Conservation (phyloP, 2,329 filamentous ascomycete genomes). For the Arthrobotrys sinensis region DNA sequence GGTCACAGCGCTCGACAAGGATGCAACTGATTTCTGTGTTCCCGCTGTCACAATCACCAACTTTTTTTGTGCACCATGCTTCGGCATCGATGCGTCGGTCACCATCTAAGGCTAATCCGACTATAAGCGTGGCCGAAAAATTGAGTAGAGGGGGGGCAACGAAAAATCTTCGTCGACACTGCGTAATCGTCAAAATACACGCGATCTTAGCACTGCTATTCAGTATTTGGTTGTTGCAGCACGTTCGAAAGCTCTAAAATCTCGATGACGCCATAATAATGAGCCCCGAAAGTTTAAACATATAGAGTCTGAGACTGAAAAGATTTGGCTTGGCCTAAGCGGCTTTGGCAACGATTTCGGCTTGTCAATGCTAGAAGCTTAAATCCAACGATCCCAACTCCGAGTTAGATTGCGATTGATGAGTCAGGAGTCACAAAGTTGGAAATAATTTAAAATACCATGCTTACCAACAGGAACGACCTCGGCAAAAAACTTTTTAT, state of each 20-base stretch:
- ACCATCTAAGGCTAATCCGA: background rate
- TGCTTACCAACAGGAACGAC: constrained; percentile 6
- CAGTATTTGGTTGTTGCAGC: too few relatives aligned
- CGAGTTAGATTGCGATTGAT: background rate
- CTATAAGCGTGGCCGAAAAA: background rate
- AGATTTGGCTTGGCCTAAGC: constrained; percentile 14
- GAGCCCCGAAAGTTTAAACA: constrained; percentile 3
- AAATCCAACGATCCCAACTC: constrained; percentile 25
- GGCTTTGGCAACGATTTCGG: constrained; percentile 16
- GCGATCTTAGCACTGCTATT: too few relatives aligned
- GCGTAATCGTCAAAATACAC: too few relatives aligned
- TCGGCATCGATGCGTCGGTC: background rate
- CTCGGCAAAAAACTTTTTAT: constrained; percentile 7
- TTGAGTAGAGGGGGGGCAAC: too few relatives aligned
- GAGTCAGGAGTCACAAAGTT: background rate
- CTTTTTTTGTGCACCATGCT: constrained; percentile 1
- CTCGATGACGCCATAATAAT: constrained; percentile 16
- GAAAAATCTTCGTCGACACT: too few relatives aligned
- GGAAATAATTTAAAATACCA: constrained; percentile 16
- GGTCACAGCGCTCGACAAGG: constrained; percentile 33
- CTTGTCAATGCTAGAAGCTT: constrained; percentile 5
- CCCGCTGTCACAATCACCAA: constrained; percentile 45
- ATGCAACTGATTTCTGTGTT: constrained; percentile 42
- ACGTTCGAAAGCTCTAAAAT: background rate
- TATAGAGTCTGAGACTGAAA: background rate